phyloP scores from a whole-genome alignment of 2,329 filamentous ascomycete genomes.

The Penicillium nordicum region DNA sequence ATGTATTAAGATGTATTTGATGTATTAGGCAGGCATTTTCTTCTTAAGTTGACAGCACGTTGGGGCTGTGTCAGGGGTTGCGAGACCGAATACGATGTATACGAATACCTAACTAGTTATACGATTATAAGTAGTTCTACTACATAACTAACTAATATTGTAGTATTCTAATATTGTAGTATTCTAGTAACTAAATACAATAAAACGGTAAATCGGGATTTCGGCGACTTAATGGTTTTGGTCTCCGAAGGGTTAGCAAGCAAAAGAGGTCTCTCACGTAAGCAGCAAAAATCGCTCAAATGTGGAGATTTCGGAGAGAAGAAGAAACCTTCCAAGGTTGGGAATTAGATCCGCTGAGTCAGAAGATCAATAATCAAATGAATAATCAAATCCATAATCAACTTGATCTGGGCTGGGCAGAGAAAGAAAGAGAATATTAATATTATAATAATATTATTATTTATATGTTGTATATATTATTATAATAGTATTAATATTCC shows the following conservation, averaged over 20 bases:
- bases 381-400: too few relatives aligned
- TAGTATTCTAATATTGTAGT: too few relatives aligned
- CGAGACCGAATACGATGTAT: background rate
- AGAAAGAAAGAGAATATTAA: too few relatives aligned
- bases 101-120: background rate
- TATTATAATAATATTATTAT: too few relatives aligned
- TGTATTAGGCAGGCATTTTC: background rate
- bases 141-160: too few relatives aligned
- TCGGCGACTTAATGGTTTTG: slow-evolving; percentile 11
- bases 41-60: background rate
- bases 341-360: slow-evolving; percentile 11
- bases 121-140: too few relatives aligned
- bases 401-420: too few relatives aligned
- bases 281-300: slow-evolving; percentile 11
- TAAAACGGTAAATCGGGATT: slow-evolving; percentile 16
- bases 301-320: background rate
- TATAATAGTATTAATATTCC: background rate
- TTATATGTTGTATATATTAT: too few relatives aligned
- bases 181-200: too few relatives aligned
- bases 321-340: too few relatives aligned
- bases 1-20: too few relatives aligned
- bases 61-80: background rate
- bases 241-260: background rate
- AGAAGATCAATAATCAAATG: slow-evolving; percentile 1
- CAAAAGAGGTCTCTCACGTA: slow-evolving; percentile 7